Percentiles rank a stretch among this genome's conserved stretches.
Conservation (phyloP, 2,329 filamentous ascomycete species). For the Cladophialophora carrionii region DNA sequence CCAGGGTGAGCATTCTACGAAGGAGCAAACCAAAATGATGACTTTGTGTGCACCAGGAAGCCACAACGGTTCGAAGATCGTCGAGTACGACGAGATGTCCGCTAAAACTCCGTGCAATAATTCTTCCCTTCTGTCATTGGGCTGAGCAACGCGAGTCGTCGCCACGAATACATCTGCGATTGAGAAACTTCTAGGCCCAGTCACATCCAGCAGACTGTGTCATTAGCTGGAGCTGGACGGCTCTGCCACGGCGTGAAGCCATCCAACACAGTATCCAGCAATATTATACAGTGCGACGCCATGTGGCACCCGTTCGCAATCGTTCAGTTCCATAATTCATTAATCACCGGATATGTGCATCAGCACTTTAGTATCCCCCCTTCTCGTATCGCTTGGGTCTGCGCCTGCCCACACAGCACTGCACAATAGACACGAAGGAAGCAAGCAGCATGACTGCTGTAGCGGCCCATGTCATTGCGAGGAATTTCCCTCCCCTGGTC, state of each 20-base stretch:
- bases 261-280: not conserved
- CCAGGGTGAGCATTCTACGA: not conserved
- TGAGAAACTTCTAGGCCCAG: too few relatives aligned
- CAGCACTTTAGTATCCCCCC: slow-evolving; percentile 19
- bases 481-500: slow-evolving; percentile 57
- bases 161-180: not conserved
- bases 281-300: slow-evolving; percentile 3
- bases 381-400: slow-evolving; percentile 24
- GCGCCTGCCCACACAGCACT: slow-evolving; percentile 28
- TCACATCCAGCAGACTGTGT: not conserved
- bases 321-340: not conserved
- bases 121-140: not conserved
- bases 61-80: not conserved
- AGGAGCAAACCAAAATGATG: not conserved
- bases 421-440: slow-evolving; percentile 41
- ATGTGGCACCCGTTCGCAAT: not conserved
- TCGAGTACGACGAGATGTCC: not conserved
- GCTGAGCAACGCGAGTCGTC: not conserved
- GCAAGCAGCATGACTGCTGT: slow-evolving; percentile 50
- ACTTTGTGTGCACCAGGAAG: not conserved
- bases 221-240: not conserved
- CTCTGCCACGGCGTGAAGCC: not conserved
- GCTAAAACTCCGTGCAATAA: not conserved
- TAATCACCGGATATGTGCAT: not conserved
- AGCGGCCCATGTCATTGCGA: slow-evolving; percentile 64